phyloP scores from a whole-genome alignment of 805 yeast genomes.

The Teunomyces pallodes region DNA sequence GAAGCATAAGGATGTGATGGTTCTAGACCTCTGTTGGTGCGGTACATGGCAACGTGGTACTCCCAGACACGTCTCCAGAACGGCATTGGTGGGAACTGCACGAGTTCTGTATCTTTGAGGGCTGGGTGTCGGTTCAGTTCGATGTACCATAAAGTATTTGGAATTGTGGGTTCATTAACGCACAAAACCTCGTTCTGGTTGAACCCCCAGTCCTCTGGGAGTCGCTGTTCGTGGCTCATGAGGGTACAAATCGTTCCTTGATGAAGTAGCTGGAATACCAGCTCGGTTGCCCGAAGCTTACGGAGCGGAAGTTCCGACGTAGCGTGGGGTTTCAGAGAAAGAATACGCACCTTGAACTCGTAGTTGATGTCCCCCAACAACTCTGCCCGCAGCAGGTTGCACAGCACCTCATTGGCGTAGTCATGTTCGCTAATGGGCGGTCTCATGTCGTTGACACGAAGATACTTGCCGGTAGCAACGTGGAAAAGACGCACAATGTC shows the following conservation, averaged over 20 bases:
- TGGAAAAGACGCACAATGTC: conserved; percentile 69
- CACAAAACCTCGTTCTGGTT: conserved; percentile 89
- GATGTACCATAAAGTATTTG: conserved; percentile 70
- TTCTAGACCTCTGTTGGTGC: conserved; percentile 27
- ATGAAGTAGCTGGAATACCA: conserved; percentile 71
- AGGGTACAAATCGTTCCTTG: conserved; percentile 65
- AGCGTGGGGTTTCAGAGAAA: conserved; percentile 31
- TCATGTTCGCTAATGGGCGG: conserved; percentile 93
- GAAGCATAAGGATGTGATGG: conserved; percentile 38
- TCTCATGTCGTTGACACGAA: conserved; percentile 68
- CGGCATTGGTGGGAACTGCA: conserved; percentile 28
- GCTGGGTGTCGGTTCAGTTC: conserved; percentile 63
- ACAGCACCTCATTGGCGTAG: conserved; percentile 79
- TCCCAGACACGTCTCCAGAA: conserved; percentile 54
- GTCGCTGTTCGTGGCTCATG: conserved; percentile 65
- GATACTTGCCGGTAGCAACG: conserved; percentile 58
- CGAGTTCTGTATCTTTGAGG: conserved; percentile 23
- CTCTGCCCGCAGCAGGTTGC: conserved; percentile 57
- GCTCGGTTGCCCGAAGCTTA: conserved; percentile 53
- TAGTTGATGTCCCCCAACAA: conserved; percentile 67
- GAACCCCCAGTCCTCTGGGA: conserved; percentile 79
- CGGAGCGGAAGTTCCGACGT: conserved; percentile 30
- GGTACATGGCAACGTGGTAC: conserved; percentile 56
- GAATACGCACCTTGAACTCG: conserved; percentile 61
- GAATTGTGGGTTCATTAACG: conserved; percentile 65